Base-by-base conservation (phyloP, 2,329 filamentous ascomycete genomes). In the Neobulgaria alba region DNA sequence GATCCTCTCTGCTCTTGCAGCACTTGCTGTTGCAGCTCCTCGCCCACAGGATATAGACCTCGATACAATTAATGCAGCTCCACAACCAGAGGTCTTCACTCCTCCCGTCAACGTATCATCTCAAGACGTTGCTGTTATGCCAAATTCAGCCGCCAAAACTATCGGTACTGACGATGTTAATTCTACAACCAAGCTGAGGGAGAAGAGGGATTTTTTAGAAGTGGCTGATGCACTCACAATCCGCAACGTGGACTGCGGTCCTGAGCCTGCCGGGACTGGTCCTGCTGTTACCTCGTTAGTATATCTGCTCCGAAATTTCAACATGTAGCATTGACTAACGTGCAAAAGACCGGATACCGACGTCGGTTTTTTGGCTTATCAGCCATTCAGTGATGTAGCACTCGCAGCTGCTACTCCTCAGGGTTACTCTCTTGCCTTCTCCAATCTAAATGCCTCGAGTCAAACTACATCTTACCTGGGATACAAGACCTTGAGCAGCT, bases 41-140 rank as follows among this genome's bases (percentile, higher is more conserved):
- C 49, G 45, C 32, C 60, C 60, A 33, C 61, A 63, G 41, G 45
- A 51, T 5, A 62, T 67, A 36, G 57, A 67, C 42, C 56, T 63
- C 23, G 54, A 49, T 12, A 39, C 49, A 5, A 57, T 63, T 36
- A 56, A 62, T 44, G 39, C 55, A 20, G 53, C 57, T 9, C 58
- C 62, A 4, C 48, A 58, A 31, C 57, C 57, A 16, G 49, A 52
- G 9, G 36, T 54, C 2, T 49, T 52, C 20, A 53, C 58, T 23
- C 53, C 61, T 18, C 56, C 57, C 12, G 41, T 59, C 9, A 54
- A 50, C 7, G 52, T 54, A n/a, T 49, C 52, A 10, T 45, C 56
- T 19, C 48, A 57, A 29, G 48, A 50, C 8, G 50, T 60, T 16
- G 36, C 46, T 15, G 60, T 57, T 40, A 46, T 60, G 34, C 46